A percentile compares a stretch with the other conserved stretches of the same genome.
Conservation (phyloP, 2,329 filamentous ascomycete species). For the Pseudopithomyces maydicus region DNA sequence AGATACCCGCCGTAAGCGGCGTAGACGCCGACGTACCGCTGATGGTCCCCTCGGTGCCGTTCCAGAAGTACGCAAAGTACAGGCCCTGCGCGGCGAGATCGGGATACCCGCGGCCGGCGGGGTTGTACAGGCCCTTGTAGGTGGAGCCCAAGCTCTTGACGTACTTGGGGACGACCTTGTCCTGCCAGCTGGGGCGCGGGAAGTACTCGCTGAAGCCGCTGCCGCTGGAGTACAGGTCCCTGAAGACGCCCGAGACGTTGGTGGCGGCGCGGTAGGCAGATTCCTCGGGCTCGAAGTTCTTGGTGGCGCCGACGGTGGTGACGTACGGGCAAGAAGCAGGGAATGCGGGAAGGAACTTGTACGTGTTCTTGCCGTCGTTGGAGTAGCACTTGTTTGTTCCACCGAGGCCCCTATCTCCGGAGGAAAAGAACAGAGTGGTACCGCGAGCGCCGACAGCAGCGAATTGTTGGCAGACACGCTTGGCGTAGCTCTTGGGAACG, state of each 20-base stretch:
- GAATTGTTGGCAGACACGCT: conserved; percentile 66
- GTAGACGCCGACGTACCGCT: conserved; percentile 62
- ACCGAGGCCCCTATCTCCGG: conserved; percentile 65
- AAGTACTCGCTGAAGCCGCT: conserved; percentile 59
- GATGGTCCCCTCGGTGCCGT: conserved; percentile 45
- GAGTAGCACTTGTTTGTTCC: conserved; percentile 56
- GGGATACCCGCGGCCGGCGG: conserved; percentile 63
- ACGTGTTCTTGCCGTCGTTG: conserved; percentile 62
- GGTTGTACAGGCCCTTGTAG: conserved; percentile 57
- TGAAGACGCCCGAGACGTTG: conserved; percentile 41
- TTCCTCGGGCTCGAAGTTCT: conserved; percentile 59
- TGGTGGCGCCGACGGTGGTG: conserved; percentile 68
- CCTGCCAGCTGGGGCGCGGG: conserved; percentile 55
- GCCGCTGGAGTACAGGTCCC: conserved; percentile 58
- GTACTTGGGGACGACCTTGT: conserved; percentile 51
- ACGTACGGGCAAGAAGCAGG: conserved; percentile 72
- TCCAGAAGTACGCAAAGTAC: conserved; percentile 52
- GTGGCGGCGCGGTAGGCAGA: conserved; percentile 44
- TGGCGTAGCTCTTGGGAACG: conserved; percentile 65
- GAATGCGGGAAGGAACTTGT: conserved; percentile 64
- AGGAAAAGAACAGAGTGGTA: conserved; percentile 64
- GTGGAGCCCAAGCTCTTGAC: conserved; percentile 47
- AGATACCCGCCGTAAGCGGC: conserved; percentile 63
- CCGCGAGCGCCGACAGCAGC: conserved; percentile 70
- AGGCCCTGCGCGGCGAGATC: conserved; percentile 67